These are phyloP conservation scores for Diaporthe australafricana DNA, from an alignment of 2,329 filamentous ascomycete genomes.

Conservation along the genomic window DNA sequence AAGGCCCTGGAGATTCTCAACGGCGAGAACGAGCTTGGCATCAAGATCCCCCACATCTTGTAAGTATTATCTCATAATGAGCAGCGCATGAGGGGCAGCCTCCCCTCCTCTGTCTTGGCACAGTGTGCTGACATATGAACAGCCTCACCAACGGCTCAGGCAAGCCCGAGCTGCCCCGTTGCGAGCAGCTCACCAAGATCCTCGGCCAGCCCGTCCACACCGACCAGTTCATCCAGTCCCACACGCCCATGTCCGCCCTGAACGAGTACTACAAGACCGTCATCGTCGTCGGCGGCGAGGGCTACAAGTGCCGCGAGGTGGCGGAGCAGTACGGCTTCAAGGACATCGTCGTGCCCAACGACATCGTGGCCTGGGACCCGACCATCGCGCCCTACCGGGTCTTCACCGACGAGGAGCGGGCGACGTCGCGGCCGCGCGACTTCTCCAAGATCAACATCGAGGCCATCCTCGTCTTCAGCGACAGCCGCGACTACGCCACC, in stretches of 20 bases:
- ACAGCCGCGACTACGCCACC: constrained; percentile 79
- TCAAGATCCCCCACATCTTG: constrained; percentile 82
- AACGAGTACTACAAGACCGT: constrained; percentile 83
- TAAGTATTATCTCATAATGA: background rate
- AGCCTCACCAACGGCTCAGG: constrained; percentile 78
- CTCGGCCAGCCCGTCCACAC: constrained; percentile 73
- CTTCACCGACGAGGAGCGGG: constrained; percentile 76
- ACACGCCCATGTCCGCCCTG: constrained; percentile 81
- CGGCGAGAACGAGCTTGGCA: constrained; percentile 81
- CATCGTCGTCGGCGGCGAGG: constrained; percentile 80
- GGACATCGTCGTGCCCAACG: constrained; percentile 79
- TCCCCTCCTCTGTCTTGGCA: background rate
- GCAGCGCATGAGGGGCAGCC: background rate
- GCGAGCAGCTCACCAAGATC: constrained; percentile 75
- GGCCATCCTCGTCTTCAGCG: constrained; percentile 80
- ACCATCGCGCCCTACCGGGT: constrained; percentile 76
- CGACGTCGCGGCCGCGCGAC: constrained; percentile 75
- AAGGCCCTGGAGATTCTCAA: constrained; percentile 77
- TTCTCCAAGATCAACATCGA: constrained; percentile 79
- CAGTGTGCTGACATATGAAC: constrained; percentile 10
- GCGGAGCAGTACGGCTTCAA: constrained; percentile 81
- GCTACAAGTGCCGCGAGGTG: constrained; percentile 79
- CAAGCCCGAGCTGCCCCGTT: constrained; percentile 74
- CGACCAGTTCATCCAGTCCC: constrained; percentile 82
- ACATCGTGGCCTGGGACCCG: constrained; percentile 77